Conservation (phyloP, 1,284 basidiomycete species). For the Pseudozyma sp. region DNA sequence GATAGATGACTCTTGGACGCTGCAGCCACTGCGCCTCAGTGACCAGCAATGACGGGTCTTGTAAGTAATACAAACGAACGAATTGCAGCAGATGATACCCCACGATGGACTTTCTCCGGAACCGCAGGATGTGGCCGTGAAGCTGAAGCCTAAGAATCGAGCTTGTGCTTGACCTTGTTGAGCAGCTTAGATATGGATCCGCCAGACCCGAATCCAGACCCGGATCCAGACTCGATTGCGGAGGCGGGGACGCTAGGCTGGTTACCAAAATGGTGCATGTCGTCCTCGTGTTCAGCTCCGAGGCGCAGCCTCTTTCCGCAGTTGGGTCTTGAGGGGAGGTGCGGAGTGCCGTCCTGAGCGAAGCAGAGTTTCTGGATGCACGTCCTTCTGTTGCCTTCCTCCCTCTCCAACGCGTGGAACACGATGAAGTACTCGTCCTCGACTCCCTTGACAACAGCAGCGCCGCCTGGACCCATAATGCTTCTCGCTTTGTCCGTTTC, state of each 20-base stretch:
- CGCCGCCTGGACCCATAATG: slow-evolving; percentile 55
- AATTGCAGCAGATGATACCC: slow-evolving; percentile 24
- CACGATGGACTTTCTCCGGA: too few species aligned
- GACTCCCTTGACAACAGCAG: slow-evolving; percentile 44
- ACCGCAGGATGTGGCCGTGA: neutral
- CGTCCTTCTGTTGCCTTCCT: slow-evolving; percentile 49
- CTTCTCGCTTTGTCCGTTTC: slow-evolving; percentile 42
- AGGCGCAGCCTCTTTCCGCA: slow-evolving; percentile 50
- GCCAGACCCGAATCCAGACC: slow-evolving; percentile 5
- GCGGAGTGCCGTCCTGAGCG: slow-evolving; percentile 37
- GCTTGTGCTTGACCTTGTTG: slow-evolving; percentile 33
- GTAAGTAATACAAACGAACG: neutral
- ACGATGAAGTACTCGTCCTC: slow-evolving; percentile 56
- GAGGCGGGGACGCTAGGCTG: slow-evolving; percentile 8
- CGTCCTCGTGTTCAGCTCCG: slow-evolving; percentile 54
- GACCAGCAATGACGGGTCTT: too few species aligned
- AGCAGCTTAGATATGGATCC: slow-evolving; percentile 23
- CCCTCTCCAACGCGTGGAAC: slow-evolving; percentile 50
- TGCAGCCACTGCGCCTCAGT: too few species aligned
- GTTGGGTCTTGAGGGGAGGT: slow-evolving; percentile 47
- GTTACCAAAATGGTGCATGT: slow-evolving; percentile 37
- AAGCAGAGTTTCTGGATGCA: slow-evolving; percentile 54
- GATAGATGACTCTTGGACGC: too few species aligned
- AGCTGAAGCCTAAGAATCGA: slow-evolving; percentile 15
- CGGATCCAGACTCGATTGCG: neutral